phyloP scores from a whole-genome alignment of 768 basidiomycete species.

The Mycena amicta region DNA sequence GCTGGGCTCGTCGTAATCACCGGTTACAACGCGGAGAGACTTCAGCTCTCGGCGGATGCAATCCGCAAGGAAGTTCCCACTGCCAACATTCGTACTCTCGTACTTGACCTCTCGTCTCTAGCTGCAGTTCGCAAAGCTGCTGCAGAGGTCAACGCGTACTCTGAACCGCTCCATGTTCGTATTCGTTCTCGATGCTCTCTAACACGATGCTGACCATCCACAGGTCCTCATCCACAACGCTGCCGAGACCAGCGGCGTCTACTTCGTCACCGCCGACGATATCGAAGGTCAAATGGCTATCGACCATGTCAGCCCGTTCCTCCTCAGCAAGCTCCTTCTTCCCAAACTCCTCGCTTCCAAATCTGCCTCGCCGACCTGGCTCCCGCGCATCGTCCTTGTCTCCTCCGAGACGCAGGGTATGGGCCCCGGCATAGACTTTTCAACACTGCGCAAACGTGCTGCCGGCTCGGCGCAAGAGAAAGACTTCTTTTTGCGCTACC shows the following conservation, averaged over 20 bases:
- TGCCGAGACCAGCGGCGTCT: neutral
- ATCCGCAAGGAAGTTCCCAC: neutral
- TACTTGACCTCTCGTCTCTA: conserved; percentile 7
- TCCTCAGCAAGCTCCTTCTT: conserved; percentile 2
- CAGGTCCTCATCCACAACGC: neutral
- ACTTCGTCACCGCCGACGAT: neutral
- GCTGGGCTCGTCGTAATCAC: neutral
- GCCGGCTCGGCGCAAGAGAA: neutral
- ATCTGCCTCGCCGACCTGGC: neutral
- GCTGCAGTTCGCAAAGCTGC: conserved; percentile 1
- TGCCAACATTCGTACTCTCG: neutral
- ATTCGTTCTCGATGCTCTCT: neutral
- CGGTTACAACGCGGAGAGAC: neutral
- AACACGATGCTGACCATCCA: neutral
- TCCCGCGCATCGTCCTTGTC: neutral
- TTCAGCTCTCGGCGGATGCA: neutral
- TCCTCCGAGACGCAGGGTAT: neutral
- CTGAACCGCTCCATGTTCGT: conserved; percentile 6
- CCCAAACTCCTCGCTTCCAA: conserved; percentile 1
- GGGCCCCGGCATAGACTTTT: neutral
- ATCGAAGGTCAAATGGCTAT: neutral
- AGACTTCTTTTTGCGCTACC: neutral
- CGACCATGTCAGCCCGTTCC: neutral
- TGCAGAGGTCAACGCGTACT: conserved; percentile 3
- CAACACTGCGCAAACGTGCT: neutral